A percentile compares a stretch with the other conserved stretches of the same genome.
Conservation (phyloP, 192 early-diverging fungal species). For the Coemansia sp. region DNA sequence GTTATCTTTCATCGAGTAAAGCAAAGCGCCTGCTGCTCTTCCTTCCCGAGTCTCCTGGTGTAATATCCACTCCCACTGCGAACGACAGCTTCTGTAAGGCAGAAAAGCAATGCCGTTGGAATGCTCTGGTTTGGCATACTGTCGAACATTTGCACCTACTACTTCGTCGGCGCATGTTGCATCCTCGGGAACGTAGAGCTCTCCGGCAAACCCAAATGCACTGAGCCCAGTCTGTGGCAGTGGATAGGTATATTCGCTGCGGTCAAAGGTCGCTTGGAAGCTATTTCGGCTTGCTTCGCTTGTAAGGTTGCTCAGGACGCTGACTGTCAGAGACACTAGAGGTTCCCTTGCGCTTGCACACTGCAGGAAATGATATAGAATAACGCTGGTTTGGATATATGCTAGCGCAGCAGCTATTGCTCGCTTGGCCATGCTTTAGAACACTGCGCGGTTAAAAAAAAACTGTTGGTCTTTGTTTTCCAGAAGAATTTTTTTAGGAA, state of each 20-base stretch:
- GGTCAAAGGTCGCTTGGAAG: slow-evolving; percentile 46
- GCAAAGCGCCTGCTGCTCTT: slow-evolving; percentile 27
- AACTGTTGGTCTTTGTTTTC: too few species aligned
- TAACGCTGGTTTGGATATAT: background rate
- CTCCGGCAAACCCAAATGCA: slow-evolving; percentile 38
- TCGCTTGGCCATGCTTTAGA: background rate
- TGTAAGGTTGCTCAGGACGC: slow-evolving; percentile 26
- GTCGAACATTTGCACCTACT: slow-evolving; percentile 1
- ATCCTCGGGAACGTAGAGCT: slow-evolving; percentile 34
- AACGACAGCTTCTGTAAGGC: slow-evolving; percentile 34
- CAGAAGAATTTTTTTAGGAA: too few species aligned
- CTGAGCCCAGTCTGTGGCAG: slow-evolving; percentile 33
- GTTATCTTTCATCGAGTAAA: slow-evolving; percentile 48
- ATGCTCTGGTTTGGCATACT: background rate
- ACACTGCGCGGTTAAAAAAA: background rate
- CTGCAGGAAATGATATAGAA: background rate
- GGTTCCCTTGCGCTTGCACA: slow-evolving; percentile 19
- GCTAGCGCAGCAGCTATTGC: background rate
- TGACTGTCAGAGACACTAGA: slow-evolving; percentile 40
- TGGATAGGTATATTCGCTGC: slow-evolving; percentile 46
- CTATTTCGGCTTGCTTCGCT: background rate
- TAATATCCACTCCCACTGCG: slow-evolving; percentile 36
- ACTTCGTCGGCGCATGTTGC: slow-evolving; percentile 37
- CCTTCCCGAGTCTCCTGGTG: slow-evolving; percentile 21
- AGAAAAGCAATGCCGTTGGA: slow-evolving; percentile 41